A percentile compares a stretch with the other conserved stretches of the same genome.
Evolutionary conservation across 352 stramenopile species (phyloP).

Genomic region (Globisporangium nunn): DNA sequence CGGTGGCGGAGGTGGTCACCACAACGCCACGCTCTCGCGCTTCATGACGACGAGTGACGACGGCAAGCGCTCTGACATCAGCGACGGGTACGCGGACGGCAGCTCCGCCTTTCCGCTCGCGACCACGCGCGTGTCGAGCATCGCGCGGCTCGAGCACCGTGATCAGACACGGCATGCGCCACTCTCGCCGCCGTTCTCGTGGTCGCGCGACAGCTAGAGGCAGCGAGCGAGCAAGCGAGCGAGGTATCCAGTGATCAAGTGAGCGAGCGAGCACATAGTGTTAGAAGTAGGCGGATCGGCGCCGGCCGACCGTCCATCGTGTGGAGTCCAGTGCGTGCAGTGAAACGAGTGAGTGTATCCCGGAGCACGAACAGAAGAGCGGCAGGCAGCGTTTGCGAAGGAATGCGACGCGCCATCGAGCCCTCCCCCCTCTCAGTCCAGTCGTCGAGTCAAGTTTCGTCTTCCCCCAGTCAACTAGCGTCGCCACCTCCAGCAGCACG

Average conservation of each 20-base stretch:
- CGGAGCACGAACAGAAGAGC: not conserved
- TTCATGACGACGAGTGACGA: constrained; percentile 38
- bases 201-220: constrained; percentile 4
- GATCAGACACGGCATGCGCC: constrained; percentile 5
- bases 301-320: not conserved
- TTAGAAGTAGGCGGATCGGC: not conserved
- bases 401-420: not conserved
- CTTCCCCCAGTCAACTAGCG: not conserved
- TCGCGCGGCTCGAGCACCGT: constrained; percentile 13
- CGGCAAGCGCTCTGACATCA: constrained; percentile 15
- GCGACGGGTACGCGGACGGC: constrained; percentile 13
- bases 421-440: too few species aligned
- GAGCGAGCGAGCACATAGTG: not conserved
- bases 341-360: not conserved
- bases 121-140: constrained; percentile 11
- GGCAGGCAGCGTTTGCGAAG: not conserved
- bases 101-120: constrained; percentile 14
- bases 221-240: not conserved
- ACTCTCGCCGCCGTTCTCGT: constrained; percentile 14
- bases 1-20: constrained; percentile 1
- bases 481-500: not conserved
- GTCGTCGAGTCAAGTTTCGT: not conserved
- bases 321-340: constrained; percentile 9
- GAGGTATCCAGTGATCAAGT: not conserved
- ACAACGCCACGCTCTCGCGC: constrained; percentile 37